Evolutionary conservation across 352 stramenopile genomes (phyloP), one percentile per base, ranked within the genome.

Genomic region (Hyphochytrium catenoides): DNA sequence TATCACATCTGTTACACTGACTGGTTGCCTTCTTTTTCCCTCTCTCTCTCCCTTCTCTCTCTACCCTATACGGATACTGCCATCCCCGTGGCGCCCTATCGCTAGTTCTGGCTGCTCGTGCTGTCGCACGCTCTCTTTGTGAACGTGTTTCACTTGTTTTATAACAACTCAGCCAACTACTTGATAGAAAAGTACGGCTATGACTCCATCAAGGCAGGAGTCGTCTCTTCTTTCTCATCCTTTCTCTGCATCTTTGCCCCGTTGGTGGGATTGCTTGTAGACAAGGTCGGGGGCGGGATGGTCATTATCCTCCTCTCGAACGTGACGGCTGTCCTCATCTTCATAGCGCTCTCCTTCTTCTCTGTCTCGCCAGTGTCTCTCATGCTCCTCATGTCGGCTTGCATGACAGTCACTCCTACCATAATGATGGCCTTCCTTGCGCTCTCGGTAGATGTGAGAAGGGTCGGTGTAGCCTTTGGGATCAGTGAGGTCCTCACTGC

Each of bases 141-240:
- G 38, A 79, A 81, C 31, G 67, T 84, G 5, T 89, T 87, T 47
- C 74, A 89, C 37, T 49, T 90, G 19, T 90, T 90, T 52, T 68
- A 84, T 45, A 90, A 88, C 47, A 72, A 86, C 31, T 76, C 60
- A 38, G 74, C 63, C 36, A 77, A 67, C 38, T 87, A 66, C 24
- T 37, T 90, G n/a, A 75, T 62, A 41, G 60, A 85, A 48, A 62
- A 60, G 1, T 85, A 85, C 42, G 52, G 69, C 34, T 82, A 70
- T 32, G 83, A 65, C 9, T 55, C 79, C 18, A 65, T 86, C 30
- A 71, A 87, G 46, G 72, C 71, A 9, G 74, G 74, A 1, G 42
- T 81, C 3, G 51, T 84, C 16, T 83, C 67, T 50, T 73, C 57
- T 24, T 33, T 79, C 18, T 77, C 59, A 39, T 67, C 74, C 45